These are phyloP conservation scores for Chytridiales sp. DNA, from an alignment of 371 early-diverging fungal species.

Conservation along the genomic window DNA sequence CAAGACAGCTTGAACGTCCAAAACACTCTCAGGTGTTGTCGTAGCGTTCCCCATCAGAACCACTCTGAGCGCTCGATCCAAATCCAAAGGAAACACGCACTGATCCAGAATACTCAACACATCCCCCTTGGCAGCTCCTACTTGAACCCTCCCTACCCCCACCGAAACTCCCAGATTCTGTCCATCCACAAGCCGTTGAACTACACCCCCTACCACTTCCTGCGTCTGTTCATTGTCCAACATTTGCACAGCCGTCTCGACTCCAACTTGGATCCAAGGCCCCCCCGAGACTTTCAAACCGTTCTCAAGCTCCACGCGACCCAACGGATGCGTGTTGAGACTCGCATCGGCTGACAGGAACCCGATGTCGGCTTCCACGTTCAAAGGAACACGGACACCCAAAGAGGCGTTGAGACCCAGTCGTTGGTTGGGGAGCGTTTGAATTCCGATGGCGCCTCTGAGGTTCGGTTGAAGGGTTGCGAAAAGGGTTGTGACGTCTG, in stretches of 20 bases:
- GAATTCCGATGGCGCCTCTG: slow-evolving; percentile 7
- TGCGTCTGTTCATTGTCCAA: slow-evolving; percentile 28
- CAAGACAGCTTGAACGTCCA: not conserved
- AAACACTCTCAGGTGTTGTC: not conserved
- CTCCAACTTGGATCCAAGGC: not conserved
- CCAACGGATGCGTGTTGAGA: slow-evolving; percentile 3
- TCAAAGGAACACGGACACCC: slow-evolving; percentile 7
- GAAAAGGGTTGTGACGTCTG: not conserved
- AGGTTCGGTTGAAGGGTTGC: not conserved
- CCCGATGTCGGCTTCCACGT: slow-evolving; percentile 5
- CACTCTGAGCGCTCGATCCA: slow-evolving; percentile 18
- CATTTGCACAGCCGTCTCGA: slow-evolving; percentile 3
- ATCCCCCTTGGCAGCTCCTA: slow-evolving; percentile 13
- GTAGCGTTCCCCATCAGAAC: too few relatives aligned
- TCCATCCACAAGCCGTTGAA: slow-evolving; percentile 22
- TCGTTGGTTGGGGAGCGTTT: not conserved
- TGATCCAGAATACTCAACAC: slow-evolving; percentile 16
- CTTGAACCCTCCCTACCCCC: slow-evolving; percentile 6
- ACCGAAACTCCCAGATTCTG: slow-evolving; percentile 17
- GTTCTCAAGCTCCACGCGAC: not conserved
- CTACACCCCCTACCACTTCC: slow-evolving; percentile 15
- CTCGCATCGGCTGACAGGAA: not conserved
- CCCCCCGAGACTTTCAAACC: not conserved
- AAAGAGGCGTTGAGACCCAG: slow-evolving; percentile 5
- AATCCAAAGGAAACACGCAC: slow-evolving; percentile 19